A percentile compares a stretch with the other conserved stretches of the same genome.
These are phyloP conservation scores for Poteriospumella lacustris DNA, from an alignment of 108 stramenopile species.

Conservation along the genomic window DNA sequence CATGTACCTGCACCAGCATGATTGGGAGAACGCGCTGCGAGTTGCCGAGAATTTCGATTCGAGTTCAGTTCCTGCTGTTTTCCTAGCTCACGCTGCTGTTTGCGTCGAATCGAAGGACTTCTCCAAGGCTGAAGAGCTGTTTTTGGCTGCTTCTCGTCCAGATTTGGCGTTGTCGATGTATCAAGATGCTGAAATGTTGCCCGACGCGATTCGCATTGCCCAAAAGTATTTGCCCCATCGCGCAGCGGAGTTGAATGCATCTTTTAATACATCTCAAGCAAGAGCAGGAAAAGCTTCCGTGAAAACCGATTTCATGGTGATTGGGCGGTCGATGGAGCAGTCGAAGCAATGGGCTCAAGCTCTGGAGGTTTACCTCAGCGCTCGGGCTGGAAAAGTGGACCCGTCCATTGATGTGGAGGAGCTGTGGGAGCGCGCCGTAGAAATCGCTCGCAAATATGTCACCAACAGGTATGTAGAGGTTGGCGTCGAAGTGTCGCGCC, in stretches of 20 bases:
- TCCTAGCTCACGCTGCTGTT: conserved; percentile 49
- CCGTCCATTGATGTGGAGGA: conserved; percentile 41
- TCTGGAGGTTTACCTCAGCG: conserved; percentile 47
- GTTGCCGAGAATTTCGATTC: conserved; percentile 61
- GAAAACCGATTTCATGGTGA: conserved; percentile 45
- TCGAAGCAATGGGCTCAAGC: conserved; percentile 42
- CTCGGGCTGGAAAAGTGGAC: not conserved
- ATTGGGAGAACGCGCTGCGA: conserved; percentile 52
- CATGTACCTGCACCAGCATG: conserved; percentile 62
- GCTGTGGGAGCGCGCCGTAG: conserved; percentile 52
- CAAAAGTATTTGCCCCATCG: conserved; percentile 56
- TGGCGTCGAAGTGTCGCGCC: conserved; percentile 40
- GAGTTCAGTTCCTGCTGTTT: conserved; percentile 49
- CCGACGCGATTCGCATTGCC: conserved; percentile 54
- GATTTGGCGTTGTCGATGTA: conserved; percentile 60
- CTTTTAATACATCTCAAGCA: conserved; percentile 42
- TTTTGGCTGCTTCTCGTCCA: conserved; percentile 53
- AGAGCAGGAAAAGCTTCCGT: conserved; percentile 39
- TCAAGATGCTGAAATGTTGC: conserved; percentile 48
- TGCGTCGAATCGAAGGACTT: conserved; percentile 35
- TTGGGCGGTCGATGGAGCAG: conserved; percentile 48
- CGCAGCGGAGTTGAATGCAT: not conserved
- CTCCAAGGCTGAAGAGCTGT: conserved; percentile 51
- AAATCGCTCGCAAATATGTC: conserved; percentile 38
- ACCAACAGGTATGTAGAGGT: conserved; percentile 43